phyloP scores from a whole-genome alignment of 1,284 basidiomycete species.

The Puccinia novopanici region DNA sequence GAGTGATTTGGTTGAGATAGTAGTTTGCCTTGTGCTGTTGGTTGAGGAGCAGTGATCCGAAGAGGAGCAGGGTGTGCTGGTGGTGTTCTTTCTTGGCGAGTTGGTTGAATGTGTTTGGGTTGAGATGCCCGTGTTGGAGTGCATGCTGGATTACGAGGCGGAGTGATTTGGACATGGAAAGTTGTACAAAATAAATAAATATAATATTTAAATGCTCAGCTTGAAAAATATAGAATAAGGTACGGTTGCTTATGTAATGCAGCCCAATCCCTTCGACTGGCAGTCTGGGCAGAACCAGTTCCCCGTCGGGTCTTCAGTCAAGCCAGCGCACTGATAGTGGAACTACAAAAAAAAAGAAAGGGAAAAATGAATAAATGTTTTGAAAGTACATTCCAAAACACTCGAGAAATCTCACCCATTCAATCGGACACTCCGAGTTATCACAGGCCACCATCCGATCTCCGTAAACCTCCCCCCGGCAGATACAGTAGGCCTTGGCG shows the following conservation, averaged over 20 bases:
- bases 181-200: neutral
- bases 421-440: slow-evolving; percentile 43
- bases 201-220: too few species aligned
- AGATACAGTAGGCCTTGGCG: slow-evolving; percentile 31
- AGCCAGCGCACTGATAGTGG: slow-evolving; percentile 42
- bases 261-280: slow-evolving; percentile 2
- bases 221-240: too few species aligned
- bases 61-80: neutral
- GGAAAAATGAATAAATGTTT: neutral
- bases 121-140: slow-evolving; percentile 11
- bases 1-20: neutral
- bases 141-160: neutral
- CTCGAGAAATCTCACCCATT: slow-evolving; percentile 30
- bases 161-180: neutral
- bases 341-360: neutral
- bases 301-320: slow-evolving; percentile 35
- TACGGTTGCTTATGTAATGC: neutral
- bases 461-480: slow-evolving; percentile 26
- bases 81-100: neutral
- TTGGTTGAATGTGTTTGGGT: slow-evolving; percentile 1
- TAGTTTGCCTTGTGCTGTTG: neutral
- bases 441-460: slow-evolving; percentile 48
- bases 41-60: slow-evolving; percentile 19
- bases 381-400: neutral
- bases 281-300: slow-evolving; percentile 40